Evolutionary conservation across 2,329 filamentous ascomycete genomes (phyloP), one percentile per base, ranked within the genome.

Genomic region (Parascedosporium putredinis): DNA sequence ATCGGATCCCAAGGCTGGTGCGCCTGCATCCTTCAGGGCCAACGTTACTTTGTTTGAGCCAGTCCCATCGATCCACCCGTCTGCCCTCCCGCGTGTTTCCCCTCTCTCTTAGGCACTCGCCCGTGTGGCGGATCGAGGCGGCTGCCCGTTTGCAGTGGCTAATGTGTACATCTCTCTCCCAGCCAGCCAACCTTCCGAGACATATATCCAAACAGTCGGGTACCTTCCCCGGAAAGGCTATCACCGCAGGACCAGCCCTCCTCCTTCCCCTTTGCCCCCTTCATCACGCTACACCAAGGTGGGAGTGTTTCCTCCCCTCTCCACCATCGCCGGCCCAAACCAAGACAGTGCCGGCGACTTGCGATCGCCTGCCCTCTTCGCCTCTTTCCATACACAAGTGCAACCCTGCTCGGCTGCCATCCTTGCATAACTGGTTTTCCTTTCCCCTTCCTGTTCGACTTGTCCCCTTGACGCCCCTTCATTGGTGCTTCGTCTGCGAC

Each of bases 171-270:
- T 12, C 7, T 6, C 38, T 20, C 20, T 42, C 7, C 18, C 34
- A n/a, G n/a, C 46, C 33, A 27, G 46, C 33, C 14, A 9, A 12
- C 36, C 45, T 25, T 34, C 45, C 33, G 18, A 34, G 31, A 23
- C 14, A 18, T 18, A 36, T 31, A 38, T 25, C 45, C 45, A 47
- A 25, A 31, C 45, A 9, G 45, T 24, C 45, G 45, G 45, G 33
- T 47, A 20, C 20, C 22, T 25, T 24, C 20, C 45, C 45, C 12
- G 14, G 33, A 36, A 18, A 22, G 12, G 27, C 12, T 14, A 18
- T 14, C 14, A 2, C 7, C 23, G 14, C 23, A 20, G 20, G 27
- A 29, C 24, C 18, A 12, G n/a, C n/a, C 43, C 14, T 38, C 4
- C n/a, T 14, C 20, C 27, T 14, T 22, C 33, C 18, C 46, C 27